phyloP scores from a whole-genome alignment of 177 flowering plant genomes.

The Tripterygium wilfordii region DNA sequence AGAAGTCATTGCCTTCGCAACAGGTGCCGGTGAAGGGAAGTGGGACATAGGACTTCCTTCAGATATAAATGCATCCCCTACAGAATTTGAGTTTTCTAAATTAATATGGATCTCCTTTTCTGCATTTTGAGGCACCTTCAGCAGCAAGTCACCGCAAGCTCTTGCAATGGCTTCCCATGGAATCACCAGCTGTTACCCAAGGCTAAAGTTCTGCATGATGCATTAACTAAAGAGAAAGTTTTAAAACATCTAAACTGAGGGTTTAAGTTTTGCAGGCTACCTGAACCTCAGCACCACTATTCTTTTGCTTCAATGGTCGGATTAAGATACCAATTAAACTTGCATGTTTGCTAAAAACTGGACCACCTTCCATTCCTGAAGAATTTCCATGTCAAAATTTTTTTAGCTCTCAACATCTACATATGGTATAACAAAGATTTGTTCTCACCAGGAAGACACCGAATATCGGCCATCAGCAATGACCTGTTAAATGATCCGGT shows the following conservation, averaged over 20 bases:
- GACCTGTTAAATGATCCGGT: constrained; percentile 41
- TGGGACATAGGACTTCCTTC: constrained; percentile 5
- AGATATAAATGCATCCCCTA: constrained; percentile 12
- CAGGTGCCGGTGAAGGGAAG: constrained; percentile 20
- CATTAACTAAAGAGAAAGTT: constrained; percentile 14
- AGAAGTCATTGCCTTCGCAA: constrained; percentile 68
- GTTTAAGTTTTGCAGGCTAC: constrained; percentile 24
- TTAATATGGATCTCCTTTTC: constrained; percentile 10
- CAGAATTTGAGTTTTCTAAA: constrained; percentile 16
- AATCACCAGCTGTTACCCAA: constrained; percentile 78
- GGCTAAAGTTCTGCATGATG: constrained; percentile 30
- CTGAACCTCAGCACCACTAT: constrained; percentile 89
- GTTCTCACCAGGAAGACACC: constrained; percentile 84
- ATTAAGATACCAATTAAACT: constrained; percentile 64
- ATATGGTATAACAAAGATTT: constrained; percentile 7
- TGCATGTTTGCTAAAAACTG: constrained; percentile 59
- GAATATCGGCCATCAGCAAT: constrained; percentile 87
- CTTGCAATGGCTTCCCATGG: constrained; percentile 88
- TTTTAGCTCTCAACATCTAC: constrained; percentile 7
- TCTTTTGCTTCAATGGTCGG: constrained; percentile 72
- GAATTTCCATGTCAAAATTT: constrained; percentile 9
- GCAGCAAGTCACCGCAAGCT: constrained; percentile 49
- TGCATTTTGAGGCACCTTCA: constrained; percentile 22
- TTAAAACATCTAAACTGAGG: not conserved
- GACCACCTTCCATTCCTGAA: constrained; percentile 96